These are phyloP conservation scores for Sanghuangporus weigelae DNA, from an alignment of 1,284 basidiomycete species.

Conservation along the genomic window DNA sequence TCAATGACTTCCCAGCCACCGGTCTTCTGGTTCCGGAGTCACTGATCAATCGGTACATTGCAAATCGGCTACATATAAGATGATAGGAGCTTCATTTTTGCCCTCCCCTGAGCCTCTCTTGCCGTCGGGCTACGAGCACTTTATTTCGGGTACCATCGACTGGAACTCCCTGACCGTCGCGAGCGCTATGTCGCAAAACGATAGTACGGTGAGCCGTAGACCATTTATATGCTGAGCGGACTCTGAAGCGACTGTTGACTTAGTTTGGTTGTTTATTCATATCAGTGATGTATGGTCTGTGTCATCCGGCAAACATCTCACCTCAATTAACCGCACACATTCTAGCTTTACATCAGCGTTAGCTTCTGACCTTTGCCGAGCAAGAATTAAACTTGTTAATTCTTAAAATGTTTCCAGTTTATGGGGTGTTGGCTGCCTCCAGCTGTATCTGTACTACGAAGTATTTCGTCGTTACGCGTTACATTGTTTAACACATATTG, in stretches of 20 bases:
- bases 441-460: conserved; percentile 10
- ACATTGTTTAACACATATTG: neutral
- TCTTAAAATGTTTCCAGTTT: neutral
- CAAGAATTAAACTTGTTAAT: neutral
- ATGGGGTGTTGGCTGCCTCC: conserved; percentile 11
- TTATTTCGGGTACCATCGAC: too few species aligned
- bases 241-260: neutral
- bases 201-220: neutral
- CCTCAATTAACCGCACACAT: neutral
- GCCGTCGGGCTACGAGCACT: too few species aligned
- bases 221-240: neutral
- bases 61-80: too few species aligned
- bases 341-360: neutral
- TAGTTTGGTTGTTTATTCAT: neutral
- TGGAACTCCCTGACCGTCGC: too few species aligned
- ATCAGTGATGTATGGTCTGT: neutral
- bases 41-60: too few species aligned
- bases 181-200: neutral
- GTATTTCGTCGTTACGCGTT: neutral
- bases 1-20: too few species aligned
- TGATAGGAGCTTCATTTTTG: too few species aligned
- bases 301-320: neutral
- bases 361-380: neutral
- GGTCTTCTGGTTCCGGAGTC: too few species aligned
- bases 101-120: too few species aligned